Evolutionary conservation across 768 basidiomycete species (phyloP).

Genomic region (Pleurotus citrinopileatus): DNA sequence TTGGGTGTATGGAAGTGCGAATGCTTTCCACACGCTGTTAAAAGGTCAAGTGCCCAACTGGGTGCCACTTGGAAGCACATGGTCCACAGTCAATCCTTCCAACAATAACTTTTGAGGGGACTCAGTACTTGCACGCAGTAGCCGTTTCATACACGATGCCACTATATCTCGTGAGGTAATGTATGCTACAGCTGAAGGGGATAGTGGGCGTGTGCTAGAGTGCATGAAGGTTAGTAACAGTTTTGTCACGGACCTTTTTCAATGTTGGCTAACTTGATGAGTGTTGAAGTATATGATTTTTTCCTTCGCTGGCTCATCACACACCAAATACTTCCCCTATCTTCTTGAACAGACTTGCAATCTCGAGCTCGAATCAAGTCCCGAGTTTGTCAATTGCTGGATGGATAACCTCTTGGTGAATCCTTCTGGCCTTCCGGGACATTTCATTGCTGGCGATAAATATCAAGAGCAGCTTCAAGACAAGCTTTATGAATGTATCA

Average conservation of each 20-base stretch:
- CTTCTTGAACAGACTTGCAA: slow-evolving; percentile 26
- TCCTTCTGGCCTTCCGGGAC: slow-evolving; percentile 20
- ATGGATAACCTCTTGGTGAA: slow-evolving; percentile 27
- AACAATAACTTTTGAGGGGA: slow-evolving; percentile 14
- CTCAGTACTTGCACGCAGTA: slow-evolving; percentile 21
- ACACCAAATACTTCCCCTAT: slow-evolving; percentile 29
- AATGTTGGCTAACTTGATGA: not conserved
- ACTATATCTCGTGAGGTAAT: slow-evolving; percentile 24
- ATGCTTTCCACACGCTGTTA: no score
- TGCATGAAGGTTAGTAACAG: slow-evolving; percentile 26
- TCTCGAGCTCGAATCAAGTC: slow-evolving; percentile 28
- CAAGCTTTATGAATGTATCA: slow-evolving; percentile 24
- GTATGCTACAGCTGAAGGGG: slow-evolving; percentile 26
- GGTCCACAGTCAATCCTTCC: not conserved
- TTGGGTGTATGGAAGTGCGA: no score
- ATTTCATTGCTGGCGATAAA: slow-evolving; percentile 25
- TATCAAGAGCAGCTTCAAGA: slow-evolving; percentile 32
- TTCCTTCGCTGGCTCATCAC: slow-evolving; percentile 29
- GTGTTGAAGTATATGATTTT: slow-evolving; percentile 23
- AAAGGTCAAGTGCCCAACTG: not conserved
- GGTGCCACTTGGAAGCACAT: slow-evolving; percentile 6
- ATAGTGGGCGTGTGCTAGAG: slow-evolving; percentile 29
- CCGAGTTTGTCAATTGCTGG: slow-evolving; percentile 17
- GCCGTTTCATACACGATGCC: slow-evolving; percentile 21
- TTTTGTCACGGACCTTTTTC: not conserved